Base-by-base conservation (phyloP, 192 early-diverging fungal species). In the Podila minutissima region DNA sequence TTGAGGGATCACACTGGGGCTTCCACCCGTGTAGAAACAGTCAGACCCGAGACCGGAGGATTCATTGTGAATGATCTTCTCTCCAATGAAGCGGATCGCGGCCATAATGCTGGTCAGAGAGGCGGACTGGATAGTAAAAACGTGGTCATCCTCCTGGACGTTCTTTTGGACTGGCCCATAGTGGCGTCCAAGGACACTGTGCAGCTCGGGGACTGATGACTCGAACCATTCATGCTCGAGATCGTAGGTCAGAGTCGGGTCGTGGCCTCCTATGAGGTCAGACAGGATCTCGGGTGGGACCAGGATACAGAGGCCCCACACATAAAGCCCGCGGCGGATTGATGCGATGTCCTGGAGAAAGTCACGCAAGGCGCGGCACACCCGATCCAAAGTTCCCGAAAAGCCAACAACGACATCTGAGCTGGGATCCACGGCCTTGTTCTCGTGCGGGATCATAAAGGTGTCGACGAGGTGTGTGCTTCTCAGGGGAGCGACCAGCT, bases 391-490 rank as follows among this genome's bases (percentile, higher is more conserved):
- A 1, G 76, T 49, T 3, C 76, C 76, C 0, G 70, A 62, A 12
- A 79, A 20, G 1, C 76, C 76, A 15, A 79, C 24, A 11, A 79
- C 61, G 37, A 72, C 55, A 37, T 79, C 76, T 3, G 63, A 57
- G 24, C 72, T 53, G 11, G 29, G 35, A 12, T 67, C 38, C 0
- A 59, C 55, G 6, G 1, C 29, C 13, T 19, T 64, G 8, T 37
- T 53, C 28, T 72, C 70, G 55, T 72, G 38, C 19, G 70, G 76
- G 20, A 72, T 68, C 53, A 79, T 22, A 22, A 68, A 79, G 0
- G 76, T 79, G 50, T 79, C 76, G 35, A 79, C 49, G 51, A 49
- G 24, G 46, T 62, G 38, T 0, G 26, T 28, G 1, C 2, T 2
- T 0, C 65, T 70, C 6, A 79, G 15, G 0, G 65, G 64, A 0